Base-by-base conservation (phyloP, 2,329 filamentous ascomycete species). In the Sclerotinia borealis region DNA sequence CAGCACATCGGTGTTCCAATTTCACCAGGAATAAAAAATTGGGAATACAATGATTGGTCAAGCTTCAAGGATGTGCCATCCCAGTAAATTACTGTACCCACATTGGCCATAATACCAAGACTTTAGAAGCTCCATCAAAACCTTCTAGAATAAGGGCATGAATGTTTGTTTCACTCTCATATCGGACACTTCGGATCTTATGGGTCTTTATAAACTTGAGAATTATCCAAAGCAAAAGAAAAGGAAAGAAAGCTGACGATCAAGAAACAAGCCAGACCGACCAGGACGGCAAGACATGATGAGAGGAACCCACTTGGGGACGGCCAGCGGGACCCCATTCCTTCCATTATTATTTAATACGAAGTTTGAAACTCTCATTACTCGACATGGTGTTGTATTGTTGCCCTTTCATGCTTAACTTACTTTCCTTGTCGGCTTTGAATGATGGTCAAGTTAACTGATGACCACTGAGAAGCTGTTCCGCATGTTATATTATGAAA, bases 121-220 rank as follows among this genome's bases (percentile, higher is more conserved):
- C 60, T 43, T 51, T 62, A 62, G 60, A 62, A 62, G 60, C 50
- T 62, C 49, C 54, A 61, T 48, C n/a, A 41, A 58, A 19, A 41
- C 41, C 60, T 62, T 62, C 60, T 58, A 62, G 60, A 62, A 62
- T 27, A 61, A 17, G 39, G 41, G 15, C 50, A 48, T 62, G 19
- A 37, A 49, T 58, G 51, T 62, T 49, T 58, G 51, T 62, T 49
- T 62, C 51, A 58, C 48, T 7, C 60, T 48, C 60, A 48, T 62
- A 22, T 55, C 49, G 49, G 51, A 27, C 25, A 27, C 51, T 6
- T 47, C 22, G 41, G 41, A 45, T 45, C 41, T 45, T n/a, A 45
- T 45, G 41, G n/a, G 7, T 45, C 8, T 45, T 39, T 31, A 43
- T 43, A 11, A 25, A 34, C 19, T 37, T 34, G 17, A 56, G 29